These are phyloP conservation scores for Baorangia bicolor DNA, from an alignment of 768 basidiomycete species.

Conservation along the genomic window DNA sequence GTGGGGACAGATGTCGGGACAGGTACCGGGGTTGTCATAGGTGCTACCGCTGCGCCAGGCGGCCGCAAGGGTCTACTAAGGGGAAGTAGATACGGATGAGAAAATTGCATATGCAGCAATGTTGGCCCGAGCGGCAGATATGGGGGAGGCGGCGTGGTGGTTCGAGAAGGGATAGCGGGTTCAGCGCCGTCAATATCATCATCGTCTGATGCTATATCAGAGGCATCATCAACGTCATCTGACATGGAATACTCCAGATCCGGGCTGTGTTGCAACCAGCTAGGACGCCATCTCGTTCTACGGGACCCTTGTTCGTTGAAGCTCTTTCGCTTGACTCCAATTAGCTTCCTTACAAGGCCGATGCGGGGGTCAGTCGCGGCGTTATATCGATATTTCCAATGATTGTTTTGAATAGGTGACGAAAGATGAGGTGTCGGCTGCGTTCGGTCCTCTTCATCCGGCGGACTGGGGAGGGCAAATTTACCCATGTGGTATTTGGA, in stretches of 20 bases:
- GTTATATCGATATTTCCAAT: conserved; percentile 56
- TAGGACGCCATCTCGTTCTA: conserved; percentile 36
- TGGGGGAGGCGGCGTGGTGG: conserved; percentile 67
- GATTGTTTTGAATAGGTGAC: conserved; percentile 20
- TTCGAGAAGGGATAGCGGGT: conserved; percentile 40
- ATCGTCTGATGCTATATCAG: conserved; percentile 41
- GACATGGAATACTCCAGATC: conserved; percentile 38
- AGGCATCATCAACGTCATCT: conserved; percentile 38
- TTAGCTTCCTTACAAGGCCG: conserved; percentile 63
- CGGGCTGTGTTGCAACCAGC: conserved; percentile 50
- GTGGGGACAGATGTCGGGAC: conserved; percentile 65
- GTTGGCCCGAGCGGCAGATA: conserved; percentile 72
- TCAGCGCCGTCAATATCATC: conserved; percentile 37
- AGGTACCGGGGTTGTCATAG: conserved; percentile 41
- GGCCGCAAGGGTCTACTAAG: conserved; percentile 60
- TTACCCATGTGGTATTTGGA: conserved; percentile 76
- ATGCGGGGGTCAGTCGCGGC: conserved; percentile 71
- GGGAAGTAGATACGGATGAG: conserved; percentile 61
- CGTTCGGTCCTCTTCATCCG: conserved; percentile 46
- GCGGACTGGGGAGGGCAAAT: conserved; percentile 66
- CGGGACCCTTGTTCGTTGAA: conserved; percentile 38
- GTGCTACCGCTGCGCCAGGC: conserved; percentile 51
- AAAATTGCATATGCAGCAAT: conserved; percentile 66
- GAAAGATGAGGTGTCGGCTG: conserved; percentile 23
- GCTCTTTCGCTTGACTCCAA: conserved; percentile 68